Conservation (phyloP, 306 rosid species). For the Notholithocarpus densiflorus region DNA sequence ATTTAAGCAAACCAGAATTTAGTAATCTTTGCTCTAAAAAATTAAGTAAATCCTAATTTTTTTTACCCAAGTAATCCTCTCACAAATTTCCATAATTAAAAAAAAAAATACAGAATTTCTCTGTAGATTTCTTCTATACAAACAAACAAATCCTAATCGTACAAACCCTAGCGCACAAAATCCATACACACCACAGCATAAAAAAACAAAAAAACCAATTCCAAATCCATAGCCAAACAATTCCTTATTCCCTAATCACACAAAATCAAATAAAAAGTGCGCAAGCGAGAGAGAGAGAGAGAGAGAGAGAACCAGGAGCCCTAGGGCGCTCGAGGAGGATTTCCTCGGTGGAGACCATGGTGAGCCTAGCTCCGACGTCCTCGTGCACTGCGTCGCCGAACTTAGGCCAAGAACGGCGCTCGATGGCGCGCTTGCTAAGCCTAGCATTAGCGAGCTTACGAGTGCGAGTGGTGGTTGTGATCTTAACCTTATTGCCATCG, state of each 20-base stretch:
- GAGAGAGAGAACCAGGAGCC: constrained; percentile 56
- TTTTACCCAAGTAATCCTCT: background rate
- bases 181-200: background rate
- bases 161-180: background rate
- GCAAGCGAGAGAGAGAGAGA: background rate
- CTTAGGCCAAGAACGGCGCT: constrained; percentile 76
- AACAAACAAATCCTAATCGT: too few species aligned
- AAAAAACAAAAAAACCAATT: too few species aligned
- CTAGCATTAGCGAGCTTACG: constrained; percentile 65
- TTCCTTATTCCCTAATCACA: too few species aligned
- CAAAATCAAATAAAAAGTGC: too few species aligned
- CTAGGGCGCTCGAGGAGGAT: constrained; percentile 84
- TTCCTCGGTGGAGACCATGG: constrained; percentile 95
- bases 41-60: background rate
- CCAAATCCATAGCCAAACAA: too few species aligned
- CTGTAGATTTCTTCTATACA: too few species aligned
- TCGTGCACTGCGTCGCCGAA: constrained; percentile 88
- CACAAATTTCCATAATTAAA: background rate
- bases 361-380: constrained; percentile 78
- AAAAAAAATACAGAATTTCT: too few species aligned
- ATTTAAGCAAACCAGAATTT: background rate
- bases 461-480: constrained; percentile 66
- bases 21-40: background rate
- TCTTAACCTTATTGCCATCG: constrained; percentile 73
- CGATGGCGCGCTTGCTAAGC: constrained; percentile 56